phyloP scores from a whole-genome alignment of 1,284 basidiomycete species.

The Tilletia indica region DNA sequence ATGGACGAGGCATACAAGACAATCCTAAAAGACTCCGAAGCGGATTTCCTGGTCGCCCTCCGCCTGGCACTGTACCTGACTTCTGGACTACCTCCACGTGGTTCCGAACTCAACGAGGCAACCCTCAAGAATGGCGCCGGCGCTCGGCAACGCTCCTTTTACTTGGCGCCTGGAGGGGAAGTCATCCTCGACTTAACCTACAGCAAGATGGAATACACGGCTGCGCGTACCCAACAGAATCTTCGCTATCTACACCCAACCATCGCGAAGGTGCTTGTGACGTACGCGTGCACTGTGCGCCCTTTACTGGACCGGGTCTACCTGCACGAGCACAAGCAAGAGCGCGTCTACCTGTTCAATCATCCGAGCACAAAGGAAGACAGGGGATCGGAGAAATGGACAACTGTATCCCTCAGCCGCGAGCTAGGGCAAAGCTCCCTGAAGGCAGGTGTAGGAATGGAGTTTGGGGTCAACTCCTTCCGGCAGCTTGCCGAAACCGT shows the following conservation, averaged over 20 bases:
- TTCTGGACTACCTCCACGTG: not conserved
- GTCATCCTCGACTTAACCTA: not conserved
- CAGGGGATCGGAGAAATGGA: not conserved
- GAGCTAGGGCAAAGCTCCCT: not conserved
- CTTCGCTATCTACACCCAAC: not conserved
- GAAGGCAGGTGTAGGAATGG: not conserved
- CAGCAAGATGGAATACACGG: not conserved
- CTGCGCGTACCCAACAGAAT: too few relatives aligned
- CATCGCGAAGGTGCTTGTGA: not conserved
- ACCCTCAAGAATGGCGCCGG: not conserved
- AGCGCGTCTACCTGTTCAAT: not conserved
- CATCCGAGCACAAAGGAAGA: not conserved
- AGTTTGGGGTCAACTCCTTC: not conserved
- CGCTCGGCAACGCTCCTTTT: not conserved
- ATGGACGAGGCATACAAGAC: not conserved
- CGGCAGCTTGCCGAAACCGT: not conserved
- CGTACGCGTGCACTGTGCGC: not conserved
- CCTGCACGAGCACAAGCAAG: not conserved
- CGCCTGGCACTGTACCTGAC: not conserved
- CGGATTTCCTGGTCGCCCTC: not conserved
- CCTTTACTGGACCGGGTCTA: not conserved
- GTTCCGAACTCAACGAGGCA: not conserved
- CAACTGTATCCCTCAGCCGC: not conserved
- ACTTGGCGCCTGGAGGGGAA: not conserved
- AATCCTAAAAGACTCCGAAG: too few relatives aligned